Evolutionary conservation across 139 green algal species (phyloP).

Genomic region (Zygnema circumcarinatum): DNA sequence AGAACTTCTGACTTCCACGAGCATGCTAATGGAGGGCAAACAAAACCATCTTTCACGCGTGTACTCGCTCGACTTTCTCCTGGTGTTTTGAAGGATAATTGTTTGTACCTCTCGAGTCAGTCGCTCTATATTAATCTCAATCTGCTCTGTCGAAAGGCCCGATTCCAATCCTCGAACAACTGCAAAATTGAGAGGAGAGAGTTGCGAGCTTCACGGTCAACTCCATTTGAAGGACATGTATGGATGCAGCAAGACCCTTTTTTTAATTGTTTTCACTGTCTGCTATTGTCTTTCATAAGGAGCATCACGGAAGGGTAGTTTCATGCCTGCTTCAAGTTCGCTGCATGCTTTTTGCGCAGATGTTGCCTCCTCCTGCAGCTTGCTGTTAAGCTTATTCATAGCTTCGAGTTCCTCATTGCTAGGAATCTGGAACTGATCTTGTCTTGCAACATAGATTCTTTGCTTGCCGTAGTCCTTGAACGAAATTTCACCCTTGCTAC

Average conservation of each 20-base stretch:
- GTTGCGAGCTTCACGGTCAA: no score
- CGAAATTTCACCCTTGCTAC: slow-evolving; percentile 27
- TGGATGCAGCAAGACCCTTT: no score
- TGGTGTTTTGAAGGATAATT: neutral
- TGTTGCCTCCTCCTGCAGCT: slow-evolving; percentile 7
- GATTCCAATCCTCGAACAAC: slow-evolving; percentile 5
- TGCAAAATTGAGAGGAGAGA: slow-evolving; percentile 27
- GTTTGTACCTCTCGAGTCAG: neutral
- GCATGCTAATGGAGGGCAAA: no score
- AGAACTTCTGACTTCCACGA: no score
- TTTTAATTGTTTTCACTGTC: no score
- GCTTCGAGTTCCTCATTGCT: slow-evolving; percentile 22
- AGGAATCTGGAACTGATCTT: slow-evolving; percentile 58
- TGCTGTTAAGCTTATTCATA: slow-evolving; percentile 40
- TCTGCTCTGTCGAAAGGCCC: neutral
- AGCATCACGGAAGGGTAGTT: no score
- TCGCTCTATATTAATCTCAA: slow-evolving; percentile 1
- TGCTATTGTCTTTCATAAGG: no score
- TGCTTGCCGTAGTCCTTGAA: slow-evolving; percentile 64
- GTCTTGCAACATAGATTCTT: slow-evolving; percentile 57
- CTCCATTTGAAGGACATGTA: no score
- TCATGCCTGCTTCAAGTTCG: slow-evolving; percentile 16
- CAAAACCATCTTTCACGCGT: neutral
- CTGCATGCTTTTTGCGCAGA: neutral
- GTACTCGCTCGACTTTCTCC: neutral